phyloP scores from a whole-genome alignment of 805 yeast species.

The Candida yuanshanica region DNA sequence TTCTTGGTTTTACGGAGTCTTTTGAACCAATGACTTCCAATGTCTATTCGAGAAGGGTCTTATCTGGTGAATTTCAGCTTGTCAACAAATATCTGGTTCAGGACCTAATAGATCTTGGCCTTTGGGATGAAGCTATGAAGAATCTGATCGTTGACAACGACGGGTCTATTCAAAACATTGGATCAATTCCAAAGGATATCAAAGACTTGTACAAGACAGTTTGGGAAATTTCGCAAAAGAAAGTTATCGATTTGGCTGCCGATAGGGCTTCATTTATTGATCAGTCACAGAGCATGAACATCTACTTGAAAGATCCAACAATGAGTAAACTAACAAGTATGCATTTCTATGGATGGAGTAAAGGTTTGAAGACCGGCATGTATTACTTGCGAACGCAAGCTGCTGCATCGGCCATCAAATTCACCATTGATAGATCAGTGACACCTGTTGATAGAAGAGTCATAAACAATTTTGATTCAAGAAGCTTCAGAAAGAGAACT shows the following conservation, averaged over 20 bases:
- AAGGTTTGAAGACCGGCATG: conserved; percentile 98
- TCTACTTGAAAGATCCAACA: conserved; percentile 84
- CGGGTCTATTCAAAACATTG: conserved; percentile 81
- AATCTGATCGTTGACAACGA: conserved; percentile 67
- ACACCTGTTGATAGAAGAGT: conserved; percentile 28
- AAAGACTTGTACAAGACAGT: conserved; percentile 68
- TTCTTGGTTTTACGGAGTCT: conserved; percentile 89
- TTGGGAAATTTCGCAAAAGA: conserved; percentile 89
- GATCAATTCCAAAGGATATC: conserved; percentile 67
- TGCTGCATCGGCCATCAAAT: conserved; percentile 94
- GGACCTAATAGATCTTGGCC: conserved; percentile 73
- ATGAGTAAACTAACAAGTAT: conserved; percentile 95
- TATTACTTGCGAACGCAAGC: conserved; percentile 96
- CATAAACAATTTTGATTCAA: background rate
- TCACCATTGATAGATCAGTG: conserved; percentile 52
- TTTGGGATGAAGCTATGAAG: conserved; percentile 81
- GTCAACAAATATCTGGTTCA: conserved; percentile 82
- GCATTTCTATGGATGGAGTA: conserved; percentile 99
- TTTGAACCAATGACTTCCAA: conserved; percentile 97
- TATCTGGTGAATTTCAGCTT: conserved; percentile 91
- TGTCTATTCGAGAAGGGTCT: conserved; percentile 82
- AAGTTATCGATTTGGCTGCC: conserved; percentile 61
- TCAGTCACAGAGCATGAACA: conserved; percentile 91
- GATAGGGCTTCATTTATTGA: conserved; percentile 91
- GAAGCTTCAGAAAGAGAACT: conserved; percentile 4